A percentile compares a stretch with the other conserved stretches of the same genome.
phyloP scores from a whole-genome alignment of 1,139 yeast genomes.

The Saccharomyces hybrid region DNA sequence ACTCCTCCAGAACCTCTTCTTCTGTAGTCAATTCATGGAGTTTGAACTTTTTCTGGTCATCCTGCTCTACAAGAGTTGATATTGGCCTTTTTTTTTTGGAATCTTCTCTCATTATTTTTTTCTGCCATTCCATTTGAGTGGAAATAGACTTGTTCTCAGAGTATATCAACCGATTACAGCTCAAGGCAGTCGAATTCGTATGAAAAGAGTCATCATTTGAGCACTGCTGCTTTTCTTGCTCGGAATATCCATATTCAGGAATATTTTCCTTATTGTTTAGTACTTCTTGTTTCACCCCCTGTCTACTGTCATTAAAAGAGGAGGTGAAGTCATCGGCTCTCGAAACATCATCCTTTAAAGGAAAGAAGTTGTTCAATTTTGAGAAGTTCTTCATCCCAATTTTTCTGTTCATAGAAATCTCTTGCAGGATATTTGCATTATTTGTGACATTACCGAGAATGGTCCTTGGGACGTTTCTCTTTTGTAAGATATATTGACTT shows the following conservation, averaged over 20 bases:
- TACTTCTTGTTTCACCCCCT: not conserved
- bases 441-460: not conserved
- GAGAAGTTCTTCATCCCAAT: not conserved
- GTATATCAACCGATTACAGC: not conserved
- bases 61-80: constrained; percentile 23
- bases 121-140: not conserved
- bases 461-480: not conserved
- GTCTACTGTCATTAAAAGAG: not conserved
- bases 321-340: not conserved
- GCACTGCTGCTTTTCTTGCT: not conserved
- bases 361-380: not conserved
- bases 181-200: not conserved
- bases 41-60: constrained; percentile 22
- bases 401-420: not conserved
- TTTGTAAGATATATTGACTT: not conserved
- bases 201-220: not conserved
- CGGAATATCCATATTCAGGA: not conserved
- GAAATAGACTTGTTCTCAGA: not conserved
- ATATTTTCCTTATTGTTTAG: not conserved
- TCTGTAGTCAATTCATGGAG: constrained; percentile 21
- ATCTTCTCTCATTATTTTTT: constrained; percentile 5
- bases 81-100: constrained; percentile 22
- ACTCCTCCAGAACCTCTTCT: constrained; percentile 16
- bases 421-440: not conserved
- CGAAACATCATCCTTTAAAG: not conserved